Base-by-base conservation (phyloP, 139 green algal species). In the Tetraselmis striata region DNA sequence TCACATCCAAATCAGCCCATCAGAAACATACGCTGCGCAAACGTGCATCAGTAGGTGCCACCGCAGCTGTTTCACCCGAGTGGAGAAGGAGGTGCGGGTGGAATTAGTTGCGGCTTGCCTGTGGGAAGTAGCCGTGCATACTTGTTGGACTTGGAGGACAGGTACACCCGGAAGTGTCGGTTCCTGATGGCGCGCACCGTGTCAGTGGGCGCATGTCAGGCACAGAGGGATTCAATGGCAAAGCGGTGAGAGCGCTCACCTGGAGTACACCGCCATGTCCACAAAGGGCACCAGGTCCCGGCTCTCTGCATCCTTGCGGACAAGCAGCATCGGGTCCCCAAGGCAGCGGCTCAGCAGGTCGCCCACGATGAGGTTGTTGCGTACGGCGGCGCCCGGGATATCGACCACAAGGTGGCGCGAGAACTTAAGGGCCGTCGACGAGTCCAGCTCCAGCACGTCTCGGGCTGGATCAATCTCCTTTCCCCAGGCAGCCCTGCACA, bases 131-230 rank as follows among this genome's bases (percentile, higher is more conserved):
- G 89, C 77, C 92, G 77, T 0, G 89, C 86, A 0, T 27, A 30
- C 86, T 94, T 95, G 81, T 92, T 92, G 1, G 87, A 92, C 86
- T 97, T 97, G 89, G 86, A 88, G 85, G 83, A 92, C 79, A 85
- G 90, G 0, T 86, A 27, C 85, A 93, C 85, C 76, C 93, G 87
- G 84, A 95, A 96, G 89, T 97, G 92, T 27, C 93, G 88, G 83
- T 92, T 94, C 78, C 89, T 45, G 5, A 23, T 23, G 30, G 77
- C 30, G 74, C 28, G 30, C 30, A 27, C 0, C 23, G 26, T 75
- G 77, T 5, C 22, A 23, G 25, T 59, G 29, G 23, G 25, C 11
- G 23, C 23, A 2, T n/a, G 77, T 11, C 23, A 29, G n/a, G 27
- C 11, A 28, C 77, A 59, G 77, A 29, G n/a, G 0, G 29, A 45